Evolutionary conservation across 2,329 filamentous ascomycete genomes (phyloP), one percentile per base, ranked within the genome.

Genomic region (Penicillium sp.): DNA sequence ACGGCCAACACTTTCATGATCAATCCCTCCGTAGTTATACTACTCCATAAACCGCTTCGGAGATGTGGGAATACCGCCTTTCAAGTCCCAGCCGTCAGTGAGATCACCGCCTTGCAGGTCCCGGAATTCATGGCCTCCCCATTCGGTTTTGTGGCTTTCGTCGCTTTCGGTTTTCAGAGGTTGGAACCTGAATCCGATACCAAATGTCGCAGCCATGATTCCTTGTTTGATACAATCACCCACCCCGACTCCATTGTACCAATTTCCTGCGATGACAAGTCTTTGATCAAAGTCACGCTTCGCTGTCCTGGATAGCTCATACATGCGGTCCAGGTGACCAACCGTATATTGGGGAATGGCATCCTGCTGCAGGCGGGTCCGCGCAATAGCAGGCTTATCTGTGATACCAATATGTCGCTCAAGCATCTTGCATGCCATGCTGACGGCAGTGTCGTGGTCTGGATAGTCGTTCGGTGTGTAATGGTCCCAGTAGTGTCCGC

Each of bases 321-420:
- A 73, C 76, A 95, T 84, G 52, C 83, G 80, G 7, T 76, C 70
- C 21, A 82, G 73, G 71, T 97, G 93, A 29, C 91, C 91, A 1
- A 96, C 86, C 0, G 80, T 82, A 70, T 96, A 95, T 74, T 99
- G 94, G 9, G 94, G 93, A 59, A 99, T 94, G 67, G 91, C 96
- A 55, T 94, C 80, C 52, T 77, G 75, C 49, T 85, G 79, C 37
- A 89, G 62, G 50, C 81, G 82, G 13, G 85, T 86, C 51, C 82
- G 77, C 27, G 82, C 81, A n/a, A 85, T 77, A 15, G 78, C 77
- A 0, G 88, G 86, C 21, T 82, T 75, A 18, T 83, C 81, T 0
- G 75, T 79, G 67, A 97, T 90, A 51, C 80, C 80, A 4, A 97
- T 78, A 65, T 97, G 92, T 17, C 91, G 82, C 55, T 81, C 74